Conservation (phyloP, 1,139 yeast species). For the Nadsonia starkeyi-henricii region DNA sequence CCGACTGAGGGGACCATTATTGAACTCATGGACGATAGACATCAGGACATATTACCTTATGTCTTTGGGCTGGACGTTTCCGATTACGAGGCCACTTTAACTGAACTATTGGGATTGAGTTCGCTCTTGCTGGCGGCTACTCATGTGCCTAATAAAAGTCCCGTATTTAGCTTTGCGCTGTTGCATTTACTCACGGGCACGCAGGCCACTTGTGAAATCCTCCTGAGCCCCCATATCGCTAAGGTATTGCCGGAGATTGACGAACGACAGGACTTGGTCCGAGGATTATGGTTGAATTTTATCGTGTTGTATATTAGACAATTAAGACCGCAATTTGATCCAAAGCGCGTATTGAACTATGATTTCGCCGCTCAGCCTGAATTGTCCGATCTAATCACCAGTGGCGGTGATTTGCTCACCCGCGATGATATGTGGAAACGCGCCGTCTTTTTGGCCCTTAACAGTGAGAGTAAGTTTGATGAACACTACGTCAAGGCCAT, state of each 20-base stretch:
- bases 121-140: conserved; percentile 15
- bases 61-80: conserved; percentile 9
- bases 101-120: conserved; percentile 9
- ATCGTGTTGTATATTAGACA: conserved; percentile 14
- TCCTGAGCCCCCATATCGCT: conserved; percentile 9
- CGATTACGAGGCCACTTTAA: conserved; percentile 12
- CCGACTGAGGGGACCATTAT: conserved; percentile 6
- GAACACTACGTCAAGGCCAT: conserved; percentile 17
- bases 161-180: conserved; percentile 18
- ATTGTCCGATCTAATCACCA: neutral
- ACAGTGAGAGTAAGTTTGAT: conserved; percentile 12
- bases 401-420: neutral
- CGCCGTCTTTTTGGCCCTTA: conserved; percentile 11
- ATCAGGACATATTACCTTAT: conserved; percentile 12
- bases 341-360: conserved; percentile 8
- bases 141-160: conserved; percentile 13
- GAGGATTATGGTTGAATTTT: conserved; percentile 13
- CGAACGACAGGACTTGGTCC: conserved; percentile 9
- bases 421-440: conserved; percentile 12
- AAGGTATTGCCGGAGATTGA: conserved; percentile 11
- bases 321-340: conserved; percentile 14
- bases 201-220: conserved; percentile 18
- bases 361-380: neutral
- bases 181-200: conserved; percentile 20
- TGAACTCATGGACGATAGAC: conserved; percentile 6